Conservation (phyloP, 2,329 filamentous ascomycete genomes). For the Orbilia javanica region DNA sequence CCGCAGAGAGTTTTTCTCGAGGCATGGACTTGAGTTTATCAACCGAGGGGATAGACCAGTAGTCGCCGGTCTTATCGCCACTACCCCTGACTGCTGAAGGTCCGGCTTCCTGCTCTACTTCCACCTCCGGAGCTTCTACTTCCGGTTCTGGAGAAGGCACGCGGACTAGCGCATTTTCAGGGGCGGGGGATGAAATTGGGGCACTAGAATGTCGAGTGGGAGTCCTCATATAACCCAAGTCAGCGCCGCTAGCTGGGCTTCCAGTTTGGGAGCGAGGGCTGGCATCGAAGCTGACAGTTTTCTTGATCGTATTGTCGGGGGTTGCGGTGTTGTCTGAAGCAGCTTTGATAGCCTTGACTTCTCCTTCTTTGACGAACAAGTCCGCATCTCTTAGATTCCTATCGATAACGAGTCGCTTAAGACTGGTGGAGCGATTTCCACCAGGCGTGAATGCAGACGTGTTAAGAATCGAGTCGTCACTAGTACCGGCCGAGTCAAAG, state of each 20-base stretch:
- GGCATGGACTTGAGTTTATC: constrained; percentile 84
- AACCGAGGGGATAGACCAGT: constrained; percentile 85
- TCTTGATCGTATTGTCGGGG: constrained; percentile 58
- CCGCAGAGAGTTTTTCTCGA: constrained; percentile 79
- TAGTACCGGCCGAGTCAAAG: constrained; percentile 59
- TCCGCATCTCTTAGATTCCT: constrained; percentile 79
- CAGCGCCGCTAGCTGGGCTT: constrained; percentile 40
- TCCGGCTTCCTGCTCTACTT: constrained; percentile 60
- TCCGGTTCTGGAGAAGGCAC: constrained; percentile 70
- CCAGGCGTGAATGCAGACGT: constrained; percentile 62
- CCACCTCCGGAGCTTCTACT: constrained; percentile 66
- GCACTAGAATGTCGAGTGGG: constrained; percentile 42
- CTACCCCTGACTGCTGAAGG: constrained; percentile 40
- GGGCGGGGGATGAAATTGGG: constrained; percentile 24
- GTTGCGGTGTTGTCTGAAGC: constrained; percentile 63
- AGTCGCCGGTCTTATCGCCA: constrained; percentile 76
- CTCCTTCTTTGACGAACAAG: constrained; percentile 63
- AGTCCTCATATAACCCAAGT: constrained; percentile 56
- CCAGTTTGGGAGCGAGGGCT: constrained; percentile 41
- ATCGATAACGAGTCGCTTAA: constrained; percentile 95
- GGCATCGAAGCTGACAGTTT: constrained; percentile 50
- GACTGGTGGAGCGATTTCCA: constrained; percentile 68
- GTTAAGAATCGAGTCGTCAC: constrained; percentile 62
- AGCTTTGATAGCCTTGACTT: constrained; percentile 70
- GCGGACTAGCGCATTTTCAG: constrained; percentile 68